These are phyloP conservation scores for Phaeoacremonium minimum DNA, from an alignment of 2,329 filamentous ascomycete species.

Conservation along the genomic window DNA sequence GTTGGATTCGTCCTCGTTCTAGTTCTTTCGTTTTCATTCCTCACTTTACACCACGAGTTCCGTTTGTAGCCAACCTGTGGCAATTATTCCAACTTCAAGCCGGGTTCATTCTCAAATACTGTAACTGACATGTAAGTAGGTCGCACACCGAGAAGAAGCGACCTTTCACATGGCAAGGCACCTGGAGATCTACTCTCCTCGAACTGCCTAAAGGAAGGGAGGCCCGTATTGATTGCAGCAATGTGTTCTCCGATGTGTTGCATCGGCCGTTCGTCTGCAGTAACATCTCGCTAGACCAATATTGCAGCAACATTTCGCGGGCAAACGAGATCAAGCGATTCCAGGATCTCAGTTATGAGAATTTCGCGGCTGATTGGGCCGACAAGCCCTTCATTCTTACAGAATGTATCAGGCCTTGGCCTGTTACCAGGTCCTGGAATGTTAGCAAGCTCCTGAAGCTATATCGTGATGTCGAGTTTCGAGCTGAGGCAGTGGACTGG, in stretches of 20 bases:
- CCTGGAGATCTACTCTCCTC: conserved; percentile 79
- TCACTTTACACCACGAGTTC: too few relatives aligned
- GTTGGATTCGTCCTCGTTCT: too few relatives aligned
- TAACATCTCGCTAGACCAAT: conserved; percentile 64
- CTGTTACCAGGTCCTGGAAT: conserved; percentile 70
- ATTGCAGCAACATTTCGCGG: conserved; percentile 65
- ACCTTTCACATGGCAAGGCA: conserved; percentile 67
- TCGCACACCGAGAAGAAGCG: conserved; percentile 22
- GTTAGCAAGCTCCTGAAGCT: conserved; percentile 59
- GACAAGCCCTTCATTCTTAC: conserved; percentile 84
- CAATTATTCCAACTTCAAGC: too few relatives aligned
- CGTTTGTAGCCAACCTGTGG: too few relatives aligned
- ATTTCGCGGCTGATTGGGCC: conserved; percentile 74
- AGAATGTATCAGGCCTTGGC: conserved; percentile 76
- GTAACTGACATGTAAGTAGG: conserved; percentile 21
- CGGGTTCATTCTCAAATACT: too few relatives aligned
- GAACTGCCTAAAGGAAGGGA: conserved; percentile 45
- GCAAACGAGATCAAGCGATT: conserved; percentile 71
- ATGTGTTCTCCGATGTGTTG: conserved; percentile 84
- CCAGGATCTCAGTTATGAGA: conserved; percentile 61
- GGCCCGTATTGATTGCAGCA: conserved; percentile 63
- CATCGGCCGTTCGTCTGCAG: conserved; percentile 90
- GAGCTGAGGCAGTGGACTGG: conserved; percentile 94
- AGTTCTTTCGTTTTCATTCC: too few relatives aligned
- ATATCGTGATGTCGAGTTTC: conserved; percentile 67